Evolutionary conservation across 2,329 filamentous ascomycete genomes (phyloP).

Genomic region (Colletotrichum tabaci): DNA sequence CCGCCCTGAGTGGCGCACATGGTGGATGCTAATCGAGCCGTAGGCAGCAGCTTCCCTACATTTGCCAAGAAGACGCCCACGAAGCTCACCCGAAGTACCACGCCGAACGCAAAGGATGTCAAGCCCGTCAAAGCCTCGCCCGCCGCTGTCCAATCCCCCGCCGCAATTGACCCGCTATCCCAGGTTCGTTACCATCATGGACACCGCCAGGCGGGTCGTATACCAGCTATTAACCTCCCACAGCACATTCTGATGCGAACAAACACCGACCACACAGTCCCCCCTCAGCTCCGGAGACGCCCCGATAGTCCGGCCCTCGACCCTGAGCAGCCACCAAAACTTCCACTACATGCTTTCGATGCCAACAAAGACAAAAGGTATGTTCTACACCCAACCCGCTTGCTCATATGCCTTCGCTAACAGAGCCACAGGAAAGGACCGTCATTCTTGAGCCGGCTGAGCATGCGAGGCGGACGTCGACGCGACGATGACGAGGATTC

Average conservation of each 20-base stretch:
- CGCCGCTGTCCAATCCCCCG: constrained; percentile 33
- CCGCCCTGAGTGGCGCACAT: constrained; percentile 16
- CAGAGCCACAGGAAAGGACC: constrained; percentile 78
- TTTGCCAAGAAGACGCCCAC: constrained; percentile 42
- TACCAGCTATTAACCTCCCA: constrained; percentile 24
- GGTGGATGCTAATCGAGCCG: constrained; percentile 29
- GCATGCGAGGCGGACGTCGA: constrained; percentile 81
- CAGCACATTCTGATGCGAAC: constrained; percentile 78
- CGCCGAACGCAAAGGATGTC: constrained; percentile 41
- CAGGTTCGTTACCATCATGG: constrained; percentile 45
- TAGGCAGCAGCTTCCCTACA: constrained; percentile 39
- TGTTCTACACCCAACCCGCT: constrained; percentile 47
- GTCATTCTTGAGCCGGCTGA: constrained; percentile 88
- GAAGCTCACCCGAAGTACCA: constrained; percentile 34
- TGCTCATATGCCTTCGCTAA: constrained; percentile 3
- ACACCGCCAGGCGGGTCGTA: not conserved
- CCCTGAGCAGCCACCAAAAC: constrained; percentile 55
- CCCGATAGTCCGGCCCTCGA: constrained; percentile 67
- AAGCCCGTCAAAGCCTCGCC: constrained; percentile 41
- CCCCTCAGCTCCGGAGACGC: constrained; percentile 68
- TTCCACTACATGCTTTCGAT: constrained; percentile 58
- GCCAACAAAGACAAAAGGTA: constrained; percentile 76
- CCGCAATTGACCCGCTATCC: constrained; percentile 50
- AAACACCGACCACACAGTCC: constrained; percentile 73
- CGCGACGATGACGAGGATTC: constrained; percentile 80